Evolutionary conservation across 2,329 filamentous ascomycete genomes (phyloP), one percentile per base, ranked within the genome.

Genomic region (Cercospora sojina): DNA sequence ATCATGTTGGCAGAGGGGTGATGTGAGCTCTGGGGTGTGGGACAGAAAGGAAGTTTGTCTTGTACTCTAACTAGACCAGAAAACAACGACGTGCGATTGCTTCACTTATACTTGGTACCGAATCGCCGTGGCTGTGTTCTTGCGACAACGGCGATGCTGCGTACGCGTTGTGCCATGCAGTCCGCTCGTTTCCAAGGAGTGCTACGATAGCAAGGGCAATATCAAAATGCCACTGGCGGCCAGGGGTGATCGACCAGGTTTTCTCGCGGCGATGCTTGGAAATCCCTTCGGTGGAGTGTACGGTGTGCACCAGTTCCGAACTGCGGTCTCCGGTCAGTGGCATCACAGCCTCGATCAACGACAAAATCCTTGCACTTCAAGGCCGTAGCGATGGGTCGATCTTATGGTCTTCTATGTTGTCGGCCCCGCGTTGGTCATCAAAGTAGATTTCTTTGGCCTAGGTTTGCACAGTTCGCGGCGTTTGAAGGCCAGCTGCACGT

Each of bases 1-100:
- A 67, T 55, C 64, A 67, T 67, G 20, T 38, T 27, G 43, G n/a
- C 18, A 23, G 35, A 58, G 7, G 29, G 20, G 12, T 23, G 20
- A 43, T 47, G 58, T 16, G 7, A 55, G 13, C 18, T 38, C 31
- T 8, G 13, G 16, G 32, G 29, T 41, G 31, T 41, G 49, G 35
- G 13, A 20, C 13, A 23, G 49, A 55, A 20, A 53, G 18, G 23
- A 41, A 32, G 18, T 29, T 16, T 25, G 47, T 29, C 47, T 25
- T 43, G 31, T 20, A 12, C 31, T 38, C 38, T 18, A 9, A 16
- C 38, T 18, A 9, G 23, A 49, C 10, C 13, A n/a, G 38, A 31
- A 47, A 29, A 56, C 25, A 25, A 56, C 25, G 27, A 32, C 9
- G 53, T 8, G 58, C 58, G 58, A 49, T 9, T 31, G 16, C 49